Percentiles rank a stretch among this genome's conserved stretches.
Evolutionary conservation across 768 basidiomycete species (phyloP).

Genomic region (Boletus rubescentipes): DNA sequence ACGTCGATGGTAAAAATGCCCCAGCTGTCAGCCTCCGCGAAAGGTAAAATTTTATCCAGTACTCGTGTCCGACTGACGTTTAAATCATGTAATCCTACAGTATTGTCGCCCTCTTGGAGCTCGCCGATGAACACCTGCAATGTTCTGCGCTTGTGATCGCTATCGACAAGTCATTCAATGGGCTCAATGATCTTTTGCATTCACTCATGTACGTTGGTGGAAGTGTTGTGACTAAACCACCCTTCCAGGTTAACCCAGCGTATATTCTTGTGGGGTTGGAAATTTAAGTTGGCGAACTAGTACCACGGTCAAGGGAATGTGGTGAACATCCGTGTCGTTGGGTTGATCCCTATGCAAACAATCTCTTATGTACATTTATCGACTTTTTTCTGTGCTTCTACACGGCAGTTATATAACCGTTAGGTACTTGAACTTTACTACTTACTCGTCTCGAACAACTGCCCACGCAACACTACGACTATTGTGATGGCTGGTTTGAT

Average conservation of each 20-base stretch:
- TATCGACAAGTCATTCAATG: slow-evolving; percentile 69
- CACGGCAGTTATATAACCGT: too few species aligned
- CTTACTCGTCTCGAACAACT: too few species aligned
- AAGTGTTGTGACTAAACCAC: slow-evolving; percentile 77
- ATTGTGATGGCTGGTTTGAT: slow-evolving; percentile 23
- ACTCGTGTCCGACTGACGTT: slow-evolving; percentile 1
- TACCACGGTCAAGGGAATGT: slow-evolving; percentile 31
- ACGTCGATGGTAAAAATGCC: slow-evolving; percentile 82
- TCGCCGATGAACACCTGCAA: slow-evolving; percentile 80
- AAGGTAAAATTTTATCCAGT: slow-evolving; percentile 49
- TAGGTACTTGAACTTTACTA: too few species aligned
- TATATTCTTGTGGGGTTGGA: slow-evolving; percentile 87
- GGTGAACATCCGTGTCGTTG: slow-evolving; percentile 20
- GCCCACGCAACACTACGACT: neutral
- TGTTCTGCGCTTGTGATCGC: slow-evolving; percentile 80
- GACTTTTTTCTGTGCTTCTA: neutral
- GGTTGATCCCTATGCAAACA: slow-evolving; percentile 18
- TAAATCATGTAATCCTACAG: slow-evolving; percentile 36
- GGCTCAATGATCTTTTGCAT: slow-evolving; percentile 74
- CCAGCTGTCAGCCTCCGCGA: slow-evolving; percentile 77
- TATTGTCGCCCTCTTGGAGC: slow-evolving; percentile 82
- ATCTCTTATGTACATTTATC: slow-evolving; percentile 10
- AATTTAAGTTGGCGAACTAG: slow-evolving; percentile 42
- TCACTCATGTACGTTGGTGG: slow-evolving; percentile 93
- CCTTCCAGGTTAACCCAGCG: slow-evolving; percentile 70